These are phyloP conservation scores for Blastocladiella britannica DNA, from an alignment of 192 early-diverging fungal genomes.

Conservation along the genomic window DNA sequence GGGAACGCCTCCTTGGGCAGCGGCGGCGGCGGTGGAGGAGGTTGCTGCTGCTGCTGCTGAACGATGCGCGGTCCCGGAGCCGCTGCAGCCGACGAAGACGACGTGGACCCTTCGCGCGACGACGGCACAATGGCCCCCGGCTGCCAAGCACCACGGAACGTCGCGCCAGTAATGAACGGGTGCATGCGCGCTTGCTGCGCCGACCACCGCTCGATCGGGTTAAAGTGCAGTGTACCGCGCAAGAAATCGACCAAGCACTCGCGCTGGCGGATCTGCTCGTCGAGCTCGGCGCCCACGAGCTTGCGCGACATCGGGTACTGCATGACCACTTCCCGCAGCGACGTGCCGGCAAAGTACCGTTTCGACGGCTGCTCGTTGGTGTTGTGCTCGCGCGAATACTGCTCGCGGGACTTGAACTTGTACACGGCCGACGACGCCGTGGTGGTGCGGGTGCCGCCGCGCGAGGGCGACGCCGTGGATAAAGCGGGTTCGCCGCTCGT, in stretches of 20 bases:
- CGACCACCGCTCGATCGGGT: slow-evolving; percentile 84
- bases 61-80: no score
- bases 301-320: slow-evolving; percentile 60
- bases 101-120: no score
- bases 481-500: no score
- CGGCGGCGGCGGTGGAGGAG: no score
- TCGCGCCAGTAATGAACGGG: slow-evolving; percentile 85
- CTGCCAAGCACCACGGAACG: slow-evolving; percentile 43
- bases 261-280: slow-evolving; percentile 35
- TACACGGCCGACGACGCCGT: slow-evolving; percentile 17
- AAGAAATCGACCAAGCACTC: slow-evolving; percentile 78
- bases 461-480: slow-evolving; percentile 19
- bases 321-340: slow-evolving; percentile 69
- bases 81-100: no score
- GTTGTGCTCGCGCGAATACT: slow-evolving; percentile 61
- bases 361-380: slow-evolving; percentile 78
- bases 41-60: no score
- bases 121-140: no score
- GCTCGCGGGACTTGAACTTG: slow-evolving; percentile 54
- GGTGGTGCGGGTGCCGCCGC: no score
- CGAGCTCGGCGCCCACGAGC: slow-evolving; percentile 15
- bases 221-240: slow-evolving; percentile 66
- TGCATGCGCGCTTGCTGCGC: slow-evolving; percentile 84
- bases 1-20: no score
- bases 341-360: slow-evolving; percentile 69